Base-by-base conservation (phyloP, 2,329 filamentous ascomycete genomes). In the Colletotrichum cereale region DNA sequence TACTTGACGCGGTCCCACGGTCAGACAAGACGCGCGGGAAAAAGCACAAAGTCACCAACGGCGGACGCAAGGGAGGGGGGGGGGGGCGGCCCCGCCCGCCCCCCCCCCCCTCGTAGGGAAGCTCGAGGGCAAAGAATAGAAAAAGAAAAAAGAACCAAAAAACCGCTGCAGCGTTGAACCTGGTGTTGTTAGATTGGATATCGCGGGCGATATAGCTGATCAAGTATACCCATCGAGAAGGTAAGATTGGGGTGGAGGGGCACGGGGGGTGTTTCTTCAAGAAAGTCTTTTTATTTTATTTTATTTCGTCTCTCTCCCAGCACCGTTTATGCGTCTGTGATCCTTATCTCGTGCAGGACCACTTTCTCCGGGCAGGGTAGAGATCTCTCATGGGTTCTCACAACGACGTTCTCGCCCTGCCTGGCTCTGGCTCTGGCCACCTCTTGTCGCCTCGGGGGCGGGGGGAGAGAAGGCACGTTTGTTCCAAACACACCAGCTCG, bases 131-230 rank as follows among this genome's bases (percentile, higher is more conserved):
- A n/a, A n/a, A 24, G n/a, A 24, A 47, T 12, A 24, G 24, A 5
- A 47, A n/a, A 8, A 8, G 31, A 44, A 44, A n/a, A 47, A 34
- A 24, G 12, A n/a, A n/a, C 36, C n/a, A 38, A 38, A 11, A 56
- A 7, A 18, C 1, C 40, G 16, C 18, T 36, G 21, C 58, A 62
- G 42, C 58, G 58, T 62, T 62, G 31, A 38, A 50, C 58, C 58
- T 26, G 29, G 58, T 29, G 29, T 34, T 6, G 42, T 50, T 48
- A 48, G 21, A 62, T 62, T 62, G 29, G 60, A 52, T 36, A 31
- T 52, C 60, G 42, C 42, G n/a, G n/a, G 21, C 4, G 26, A 44
- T 50, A 57, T 57, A 14, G 34, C 44, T 50, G 5, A 36, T 21
- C n/a, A 29, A n/a, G 24, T 40, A 18, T 34, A n/a, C 31, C 52